Evolutionary conservation across 441 rosid species (phyloP).

Genomic region (Syzygium syzygioides): DNA sequence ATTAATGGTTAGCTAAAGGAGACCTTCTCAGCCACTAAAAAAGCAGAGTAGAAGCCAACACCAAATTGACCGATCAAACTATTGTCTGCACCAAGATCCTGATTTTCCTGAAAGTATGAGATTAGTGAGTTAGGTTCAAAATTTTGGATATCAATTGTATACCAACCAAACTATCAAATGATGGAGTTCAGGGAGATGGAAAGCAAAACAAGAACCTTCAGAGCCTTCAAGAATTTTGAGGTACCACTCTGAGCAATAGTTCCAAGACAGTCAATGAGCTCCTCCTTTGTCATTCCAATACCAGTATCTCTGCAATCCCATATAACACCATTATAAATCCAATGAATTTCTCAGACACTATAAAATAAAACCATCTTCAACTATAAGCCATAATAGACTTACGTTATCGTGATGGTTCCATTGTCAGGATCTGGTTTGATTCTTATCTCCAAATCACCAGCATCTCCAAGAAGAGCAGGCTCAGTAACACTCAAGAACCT

Average conservation of each 20-base stretch:
- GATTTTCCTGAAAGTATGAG: conserved; percentile 54
- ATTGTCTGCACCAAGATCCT: conserved; percentile 83
- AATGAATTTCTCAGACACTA: background rate
- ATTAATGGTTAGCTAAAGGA: background rate
- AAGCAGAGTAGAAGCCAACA: conserved; percentile 98
- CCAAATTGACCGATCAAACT: conserved; percentile 95
- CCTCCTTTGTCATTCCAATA: conserved; percentile 94
- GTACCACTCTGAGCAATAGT: conserved; percentile 99
- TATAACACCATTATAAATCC: conserved; percentile 5
- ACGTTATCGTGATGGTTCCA: conserved; percentile 85
- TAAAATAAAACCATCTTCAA: background rate
- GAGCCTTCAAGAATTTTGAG: conserved; percentile 82
- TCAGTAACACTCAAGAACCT: conserved; percentile 95
- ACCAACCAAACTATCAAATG: background rate
- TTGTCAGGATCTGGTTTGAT: conserved; percentile 86
- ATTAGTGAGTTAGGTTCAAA: background rate
- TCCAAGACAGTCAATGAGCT: conserved; percentile 93
- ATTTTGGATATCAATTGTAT: background rate
- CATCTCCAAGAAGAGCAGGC: conserved; percentile 84
- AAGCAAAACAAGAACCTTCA: conserved; percentile 42
- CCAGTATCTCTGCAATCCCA: conserved; percentile 68
- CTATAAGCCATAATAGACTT: background rate
- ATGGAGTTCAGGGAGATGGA: background rate
- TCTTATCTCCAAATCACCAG: conserved; percentile 83
- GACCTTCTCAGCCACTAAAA: conserved; percentile 95